Conservation (phyloP, 2,329 filamentous ascomycete species). For the Eutypa lata region DNA sequence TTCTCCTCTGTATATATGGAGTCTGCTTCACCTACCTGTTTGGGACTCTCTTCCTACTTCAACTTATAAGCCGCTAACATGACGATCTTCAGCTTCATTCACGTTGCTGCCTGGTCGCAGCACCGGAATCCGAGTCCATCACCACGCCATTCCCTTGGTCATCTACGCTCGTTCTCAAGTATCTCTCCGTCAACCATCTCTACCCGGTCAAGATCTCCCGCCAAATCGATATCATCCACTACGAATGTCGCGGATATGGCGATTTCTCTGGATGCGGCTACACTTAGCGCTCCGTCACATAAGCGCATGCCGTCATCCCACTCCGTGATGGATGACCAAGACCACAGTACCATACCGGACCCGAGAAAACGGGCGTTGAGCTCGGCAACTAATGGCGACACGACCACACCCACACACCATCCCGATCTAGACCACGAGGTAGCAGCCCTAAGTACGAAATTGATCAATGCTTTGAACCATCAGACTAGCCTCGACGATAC, state of each 20-base stretch:
- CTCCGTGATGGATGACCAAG: slow-evolving; percentile 50
- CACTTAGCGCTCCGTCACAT: slow-evolving; percentile 30
- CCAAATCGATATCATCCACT: slow-evolving; percentile 26
- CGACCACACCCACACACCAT: slow-evolving; percentile 39
- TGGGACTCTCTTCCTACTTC: neutral
- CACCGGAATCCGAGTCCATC: slow-evolving; percentile 33
- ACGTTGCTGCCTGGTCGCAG: slow-evolving; percentile 51
- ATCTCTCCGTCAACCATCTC: slow-evolving; percentile 42
- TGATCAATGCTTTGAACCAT: slow-evolving; percentile 96
- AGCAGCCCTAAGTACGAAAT: slow-evolving; percentile 85
- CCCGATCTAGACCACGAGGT: slow-evolving; percentile 70
- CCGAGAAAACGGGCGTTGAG: slow-evolving; percentile 54
- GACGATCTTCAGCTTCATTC: slow-evolving; percentile 44
- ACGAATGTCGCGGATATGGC: slow-evolving; percentile 25
- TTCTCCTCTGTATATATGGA: neutral
- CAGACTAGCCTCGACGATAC: slow-evolving; percentile 90
- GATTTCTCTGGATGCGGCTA: slow-evolving; percentile 22
- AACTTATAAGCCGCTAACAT: slow-evolving; percentile 14
- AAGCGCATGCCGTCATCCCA: slow-evolving; percentile 34
- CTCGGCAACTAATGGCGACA: slow-evolving; percentile 35
- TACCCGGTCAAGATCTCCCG: slow-evolving; percentile 35
- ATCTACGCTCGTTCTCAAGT: slow-evolving; percentile 52
- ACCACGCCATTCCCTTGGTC: slow-evolving; percentile 39
- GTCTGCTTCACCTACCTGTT: no score
- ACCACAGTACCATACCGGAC: slow-evolving; percentile 68